phyloP scores from a whole-genome alignment of 129 eudicot species.

The Centrapalus pauciflorus region DNA sequence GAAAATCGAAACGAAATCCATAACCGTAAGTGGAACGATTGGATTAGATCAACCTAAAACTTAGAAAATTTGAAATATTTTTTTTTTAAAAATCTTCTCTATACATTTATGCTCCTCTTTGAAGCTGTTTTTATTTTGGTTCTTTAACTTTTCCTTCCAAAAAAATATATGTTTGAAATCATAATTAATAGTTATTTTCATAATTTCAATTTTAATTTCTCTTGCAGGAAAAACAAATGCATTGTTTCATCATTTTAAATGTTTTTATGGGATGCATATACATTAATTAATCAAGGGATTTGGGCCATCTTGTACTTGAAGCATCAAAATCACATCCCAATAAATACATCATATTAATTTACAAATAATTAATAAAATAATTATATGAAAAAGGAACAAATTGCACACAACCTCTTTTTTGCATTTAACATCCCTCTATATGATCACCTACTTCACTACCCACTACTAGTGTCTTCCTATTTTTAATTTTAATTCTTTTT shows the following conservation, averaged over 20 bases:
- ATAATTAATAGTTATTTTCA: too few relatives aligned
- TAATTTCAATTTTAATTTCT: not conserved
- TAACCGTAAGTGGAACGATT: too few relatives aligned
- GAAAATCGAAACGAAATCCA: too few relatives aligned
- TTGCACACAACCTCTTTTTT: constrained; percentile 28
- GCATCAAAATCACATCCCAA: constrained; percentile 48
- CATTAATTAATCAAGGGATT: not conserved
- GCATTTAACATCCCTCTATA: constrained; percentile 55
- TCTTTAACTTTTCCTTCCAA: too few relatives aligned
- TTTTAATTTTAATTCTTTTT: not conserved
- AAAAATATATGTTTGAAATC: too few relatives aligned
- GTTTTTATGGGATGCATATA: not conserved
- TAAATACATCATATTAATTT: constrained; percentile 1
- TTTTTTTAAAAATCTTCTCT: too few relatives aligned
- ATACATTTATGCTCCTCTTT: too few relatives aligned
- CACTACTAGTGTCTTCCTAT: not conserved
- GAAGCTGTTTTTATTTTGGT: too few relatives aligned
- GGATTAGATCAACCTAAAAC: too few relatives aligned
- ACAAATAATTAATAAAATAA: not conserved
- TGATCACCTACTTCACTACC: constrained; percentile 18
- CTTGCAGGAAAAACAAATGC: not conserved
- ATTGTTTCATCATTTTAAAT: not conserved
- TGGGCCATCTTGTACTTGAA: constrained; percentile 35
- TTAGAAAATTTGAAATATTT: too few relatives aligned
- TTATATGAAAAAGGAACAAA: not conserved